Evolutionary conservation across 768 basidiomycete genomes (phyloP).

Genomic region (Sutorius australiensis): DNA sequence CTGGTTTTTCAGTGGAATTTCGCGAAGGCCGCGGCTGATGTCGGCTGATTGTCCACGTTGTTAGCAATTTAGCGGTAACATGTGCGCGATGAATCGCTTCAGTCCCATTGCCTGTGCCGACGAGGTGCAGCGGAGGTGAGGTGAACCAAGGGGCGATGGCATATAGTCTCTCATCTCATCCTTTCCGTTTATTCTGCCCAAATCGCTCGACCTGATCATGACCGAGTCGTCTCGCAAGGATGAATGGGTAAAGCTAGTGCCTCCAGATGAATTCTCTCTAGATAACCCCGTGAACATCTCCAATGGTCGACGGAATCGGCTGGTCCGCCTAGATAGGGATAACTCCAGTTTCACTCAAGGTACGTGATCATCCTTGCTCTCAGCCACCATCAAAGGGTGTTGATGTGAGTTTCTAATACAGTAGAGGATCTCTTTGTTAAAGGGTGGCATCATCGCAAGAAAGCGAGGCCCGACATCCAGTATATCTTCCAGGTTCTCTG

Average conservation of each 20-base stretch:
- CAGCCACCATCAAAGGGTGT: not conserved
- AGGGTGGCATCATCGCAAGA: slow-evolving; percentile 56
- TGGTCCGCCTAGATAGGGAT: slow-evolving; percentile 37
- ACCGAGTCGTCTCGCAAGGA: slow-evolving; percentile 13
- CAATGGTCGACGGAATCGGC: slow-evolving; percentile 39
- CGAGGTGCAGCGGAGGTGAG: slow-evolving; percentile 22
- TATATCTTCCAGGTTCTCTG: slow-evolving; percentile 51
- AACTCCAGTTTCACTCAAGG: slow-evolving; percentile 39
- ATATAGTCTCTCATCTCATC: slow-evolving; percentile 19
- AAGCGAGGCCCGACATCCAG: slow-evolving; percentile 45
- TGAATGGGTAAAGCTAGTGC: slow-evolving; percentile 27
- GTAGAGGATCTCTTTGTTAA: slow-evolving; percentile 49
- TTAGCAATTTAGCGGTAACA: slow-evolving; percentile 4
- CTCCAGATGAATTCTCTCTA: slow-evolving; percentile 34
- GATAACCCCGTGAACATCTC: slow-evolving; percentile 40
- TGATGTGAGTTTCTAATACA: slow-evolving; percentile 19
- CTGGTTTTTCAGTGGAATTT: slow-evolving; percentile 1
- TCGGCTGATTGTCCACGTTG: slow-evolving; percentile 22
- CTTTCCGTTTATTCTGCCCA: not conserved
- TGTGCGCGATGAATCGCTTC: slow-evolving; percentile 8
- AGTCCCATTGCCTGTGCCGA: slow-evolving; percentile 11
- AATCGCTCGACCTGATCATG: slow-evolving; percentile 18
- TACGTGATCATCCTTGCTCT: slow-evolving; percentile 24
- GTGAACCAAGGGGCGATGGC: slow-evolving; percentile 14
- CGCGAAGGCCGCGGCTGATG: slow-evolving; percentile 7